phyloP scores from a whole-genome alignment of 202 grass and related monocot genomes.

The Panicum virgatum region DNA sequence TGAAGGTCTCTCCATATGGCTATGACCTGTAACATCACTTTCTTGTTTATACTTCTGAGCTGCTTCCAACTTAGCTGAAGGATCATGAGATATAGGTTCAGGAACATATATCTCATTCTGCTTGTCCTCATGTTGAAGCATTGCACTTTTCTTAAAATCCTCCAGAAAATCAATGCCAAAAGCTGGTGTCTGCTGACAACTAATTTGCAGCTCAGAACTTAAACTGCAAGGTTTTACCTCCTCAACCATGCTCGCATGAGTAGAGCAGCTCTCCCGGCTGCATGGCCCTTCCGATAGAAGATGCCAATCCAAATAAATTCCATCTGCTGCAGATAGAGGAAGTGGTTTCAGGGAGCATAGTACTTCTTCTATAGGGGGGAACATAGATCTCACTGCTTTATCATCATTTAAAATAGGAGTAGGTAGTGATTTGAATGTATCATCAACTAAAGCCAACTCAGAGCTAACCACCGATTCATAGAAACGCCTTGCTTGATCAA shows the following conservation, averaged over 20 bases:
- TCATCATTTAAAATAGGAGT: conserved; percentile 74
- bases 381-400: conserved; percentile 48
- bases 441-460: conserved; percentile 76
- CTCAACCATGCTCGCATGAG: conserved; percentile 56
- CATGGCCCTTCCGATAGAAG: conserved; percentile 66
- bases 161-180: conserved; percentile 66
- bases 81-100: conserved; percentile 35
- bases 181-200: conserved; percentile 37
- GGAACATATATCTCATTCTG: conserved; percentile 29
- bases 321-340: conserved; percentile 67
- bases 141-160: conserved; percentile 48
- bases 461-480: conserved; percentile 82
- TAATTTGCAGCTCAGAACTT: conserved; percentile 54
- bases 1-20: conserved; percentile 35
- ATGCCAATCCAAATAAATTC: conserved; percentile 98
- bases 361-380: conserved; percentile 44
- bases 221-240: conserved; percentile 51
- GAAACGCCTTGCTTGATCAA: conserved; percentile 45
- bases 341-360: conserved; percentile 59
- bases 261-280: conserved; percentile 67
- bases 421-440: conserved; percentile 85
- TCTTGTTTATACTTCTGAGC: conserved; percentile 41
- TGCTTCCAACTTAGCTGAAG: conserved; percentile 36
- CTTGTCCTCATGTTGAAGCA: conserved; percentile 39
- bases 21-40: conserved; percentile 35